Evolutionary conservation across 2,329 filamentous ascomycete genomes (phyloP), one percentile per base, ranked within the genome.

Genomic region (Emmonsia crescens): DNA sequence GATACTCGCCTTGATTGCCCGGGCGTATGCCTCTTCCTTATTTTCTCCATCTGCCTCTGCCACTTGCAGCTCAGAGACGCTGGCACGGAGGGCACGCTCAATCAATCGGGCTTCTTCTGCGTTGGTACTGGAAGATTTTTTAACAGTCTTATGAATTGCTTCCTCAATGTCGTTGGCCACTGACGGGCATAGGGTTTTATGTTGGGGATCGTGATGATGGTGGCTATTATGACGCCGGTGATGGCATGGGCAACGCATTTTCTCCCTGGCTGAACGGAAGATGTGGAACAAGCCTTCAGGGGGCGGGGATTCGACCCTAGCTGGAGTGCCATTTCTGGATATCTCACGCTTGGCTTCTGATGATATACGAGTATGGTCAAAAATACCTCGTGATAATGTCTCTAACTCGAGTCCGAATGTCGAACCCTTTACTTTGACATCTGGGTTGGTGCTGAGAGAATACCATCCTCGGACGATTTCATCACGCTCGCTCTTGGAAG

Each of bases 71-170:
- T 89, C 85, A 16, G 76, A 77, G 19, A 94, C 79, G 64, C 87
- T 90, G 5, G 88, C 85, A 16, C 88, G 81, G 58, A 95, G 88
- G 0, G 89, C 89, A 24, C 83, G 80, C 70, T 91, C 89, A 56
- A 95, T 80, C 62, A 83, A 78, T 27, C 80, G 80, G 68, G 94
- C 90, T 71, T 94, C 88, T 24, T 84, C 80, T 0, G 79, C 70
- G 64, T 93, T 80, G 12, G 89, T 89, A 0, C 77, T 80, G 0
- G 88, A 91, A 0, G 88, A 91, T 69, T 88, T 82, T 8, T 78
- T 76, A 0, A 94, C 87, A 0, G 87, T 89, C 12, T 79, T 79
- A 60, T 80, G 82, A 62, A 94, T 93, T 0, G 89, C 89, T 49
- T 82, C 78, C 70, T 93, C 89, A 49, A 91, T 82, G 61, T 88